Percentiles rank a stretch among this genome's conserved stretches.
These are phyloP conservation scores for Pseudocercospora cruenta DNA, from an alignment of 2,329 filamentous ascomycete genomes.

Conservation along the genomic window DNA sequence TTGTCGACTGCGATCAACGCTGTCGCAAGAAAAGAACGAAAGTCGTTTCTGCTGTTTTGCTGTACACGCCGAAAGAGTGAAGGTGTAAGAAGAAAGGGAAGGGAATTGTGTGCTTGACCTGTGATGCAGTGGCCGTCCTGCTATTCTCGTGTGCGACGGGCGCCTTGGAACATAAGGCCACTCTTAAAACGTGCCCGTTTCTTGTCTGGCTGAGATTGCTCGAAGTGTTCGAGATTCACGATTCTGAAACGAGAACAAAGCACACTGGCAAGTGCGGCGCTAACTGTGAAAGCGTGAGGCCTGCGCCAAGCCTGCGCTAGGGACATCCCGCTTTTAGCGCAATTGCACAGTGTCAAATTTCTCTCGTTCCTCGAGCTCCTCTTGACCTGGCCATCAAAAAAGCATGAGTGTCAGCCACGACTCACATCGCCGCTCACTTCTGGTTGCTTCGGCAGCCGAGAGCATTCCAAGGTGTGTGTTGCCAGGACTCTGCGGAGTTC, in stretches of 20 bases:
- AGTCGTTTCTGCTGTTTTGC: not conserved
- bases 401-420: slow-evolving; percentile 72
- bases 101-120: not conserved
- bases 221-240: slow-evolving; percentile 16
- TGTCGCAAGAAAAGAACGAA: not conserved
- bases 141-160: slow-evolving; percentile 5
- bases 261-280: no score
- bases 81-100: not conserved
- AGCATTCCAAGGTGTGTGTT: slow-evolving; percentile 64
- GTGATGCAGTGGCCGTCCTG: not conserved
- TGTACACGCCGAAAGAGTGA: not conserved
- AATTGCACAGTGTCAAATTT: no score
- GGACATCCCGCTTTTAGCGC: not conserved
- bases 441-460: slow-evolving; percentile 24
- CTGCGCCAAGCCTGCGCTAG: not conserved
- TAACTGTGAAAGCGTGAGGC: no score
- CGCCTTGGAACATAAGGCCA: not conserved
- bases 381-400: slow-evolving; percentile 9
- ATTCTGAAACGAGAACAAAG: not conserved
- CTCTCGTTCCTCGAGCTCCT: no score
- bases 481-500: slow-evolving; percentile 63
- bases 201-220: slow-evolving; percentile 13
- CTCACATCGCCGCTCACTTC: slow-evolving; percentile 52
- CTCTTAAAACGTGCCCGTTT: not conserved
- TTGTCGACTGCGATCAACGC: slow-evolving; percentile 10